A percentile compares a stretch with the other conserved stretches of the same genome.
Conservation (phyloP, 306 rosid species). For the Cicer cuneatum region DNA sequence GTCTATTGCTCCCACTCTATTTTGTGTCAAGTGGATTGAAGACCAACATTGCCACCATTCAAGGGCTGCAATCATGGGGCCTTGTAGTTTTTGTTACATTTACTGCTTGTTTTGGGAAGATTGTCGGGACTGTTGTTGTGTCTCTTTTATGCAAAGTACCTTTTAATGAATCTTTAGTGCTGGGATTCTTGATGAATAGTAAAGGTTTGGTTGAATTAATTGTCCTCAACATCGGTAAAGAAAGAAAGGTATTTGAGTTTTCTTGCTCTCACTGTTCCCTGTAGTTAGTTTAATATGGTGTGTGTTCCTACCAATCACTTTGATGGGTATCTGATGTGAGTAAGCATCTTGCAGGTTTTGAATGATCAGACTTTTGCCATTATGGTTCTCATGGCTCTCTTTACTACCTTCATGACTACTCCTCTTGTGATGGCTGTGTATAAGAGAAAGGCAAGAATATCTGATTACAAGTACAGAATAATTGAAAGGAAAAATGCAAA, state of each 20-base stretch:
- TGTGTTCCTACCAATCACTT: background rate
- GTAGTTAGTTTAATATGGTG: slow-evolving; percentile 29
- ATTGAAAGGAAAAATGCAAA: slow-evolving; percentile 60
- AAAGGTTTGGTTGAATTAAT: slow-evolving; percentile 92
- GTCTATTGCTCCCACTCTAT: slow-evolving; percentile 79
- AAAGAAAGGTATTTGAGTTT: slow-evolving; percentile 67
- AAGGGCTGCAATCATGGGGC: slow-evolving; percentile 86
- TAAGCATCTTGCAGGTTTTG: slow-evolving; percentile 66
- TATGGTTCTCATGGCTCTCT: slow-evolving; percentile 90
- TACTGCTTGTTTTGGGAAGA: slow-evolving; percentile 88
- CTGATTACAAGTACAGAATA: slow-evolving; percentile 66
- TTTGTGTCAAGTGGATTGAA: slow-evolving; percentile 91
- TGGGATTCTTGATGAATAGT: slow-evolving; percentile 88
- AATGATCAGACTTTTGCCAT: slow-evolving; percentile 92
- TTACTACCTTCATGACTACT: slow-evolving; percentile 86
- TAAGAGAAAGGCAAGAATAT: slow-evolving; percentile 51
- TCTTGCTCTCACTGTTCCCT: slow-evolving; percentile 15
- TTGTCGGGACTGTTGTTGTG: slow-evolving; percentile 68
- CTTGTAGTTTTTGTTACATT: slow-evolving; percentile 67
- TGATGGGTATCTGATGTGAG: slow-evolving; percentile 24
- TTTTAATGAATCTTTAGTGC: slow-evolving; percentile 65
- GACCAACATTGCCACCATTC: slow-evolving; percentile 78
- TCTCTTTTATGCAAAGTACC: slow-evolving; percentile 66
- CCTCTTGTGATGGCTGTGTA: slow-evolving; percentile 70
- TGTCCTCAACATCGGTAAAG: slow-evolving; percentile 92